Evolutionary conservation across 805 yeast genomes (phyloP).

Genomic region (Yamadazyma kitorensis): DNA sequence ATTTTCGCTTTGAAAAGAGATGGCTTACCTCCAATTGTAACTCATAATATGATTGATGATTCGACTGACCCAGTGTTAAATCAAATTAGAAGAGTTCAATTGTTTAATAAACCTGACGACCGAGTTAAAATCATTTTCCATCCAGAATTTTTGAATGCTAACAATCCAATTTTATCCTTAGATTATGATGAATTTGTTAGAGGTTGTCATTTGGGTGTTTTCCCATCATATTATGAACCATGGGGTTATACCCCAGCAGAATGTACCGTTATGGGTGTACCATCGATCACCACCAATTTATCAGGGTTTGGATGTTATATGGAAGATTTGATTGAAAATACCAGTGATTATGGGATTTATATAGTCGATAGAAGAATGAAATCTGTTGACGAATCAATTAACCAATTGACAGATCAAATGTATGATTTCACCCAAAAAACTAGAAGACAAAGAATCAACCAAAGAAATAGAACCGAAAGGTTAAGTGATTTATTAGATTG

Average conservation of each 20-base stretch:
- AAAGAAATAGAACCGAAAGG: constrained; percentile 95
- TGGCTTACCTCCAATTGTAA: constrained; percentile 89
- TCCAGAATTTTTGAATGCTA: constrained; percentile 93
- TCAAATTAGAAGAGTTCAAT: constrained; percentile 86
- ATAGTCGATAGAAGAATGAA: constrained; percentile 93
- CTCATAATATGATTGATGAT: constrained; percentile 96
- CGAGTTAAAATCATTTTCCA: constrained; percentile 95
- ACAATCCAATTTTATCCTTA: constrained; percentile 87
- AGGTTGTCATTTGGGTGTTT: constrained; percentile 96
- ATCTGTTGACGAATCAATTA: constrained; percentile 88
- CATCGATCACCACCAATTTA: constrained; percentile 91
- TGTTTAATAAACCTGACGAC: constrained; percentile 87
- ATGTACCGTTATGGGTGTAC: constrained; percentile 99
- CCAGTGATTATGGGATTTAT: constrained; percentile 94
- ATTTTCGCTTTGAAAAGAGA: constrained; percentile 90
- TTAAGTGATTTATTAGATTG: constrained; percentile 90
- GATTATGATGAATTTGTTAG: constrained; percentile 98
- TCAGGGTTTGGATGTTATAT: constrained; percentile 98
- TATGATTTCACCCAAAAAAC: constrained; percentile 83
- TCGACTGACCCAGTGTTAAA: constrained; percentile 85
- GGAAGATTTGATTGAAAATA: constrained; percentile 95
- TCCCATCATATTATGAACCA: constrained; percentile 98
- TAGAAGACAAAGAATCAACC: constrained; percentile 95
- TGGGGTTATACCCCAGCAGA: constrained; percentile 99
- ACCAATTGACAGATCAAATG: constrained; percentile 87